Evolutionary conservation across 2,329 filamentous ascomycete genomes (phyloP).

Genomic region (Penicillium hesseltinei): DNA sequence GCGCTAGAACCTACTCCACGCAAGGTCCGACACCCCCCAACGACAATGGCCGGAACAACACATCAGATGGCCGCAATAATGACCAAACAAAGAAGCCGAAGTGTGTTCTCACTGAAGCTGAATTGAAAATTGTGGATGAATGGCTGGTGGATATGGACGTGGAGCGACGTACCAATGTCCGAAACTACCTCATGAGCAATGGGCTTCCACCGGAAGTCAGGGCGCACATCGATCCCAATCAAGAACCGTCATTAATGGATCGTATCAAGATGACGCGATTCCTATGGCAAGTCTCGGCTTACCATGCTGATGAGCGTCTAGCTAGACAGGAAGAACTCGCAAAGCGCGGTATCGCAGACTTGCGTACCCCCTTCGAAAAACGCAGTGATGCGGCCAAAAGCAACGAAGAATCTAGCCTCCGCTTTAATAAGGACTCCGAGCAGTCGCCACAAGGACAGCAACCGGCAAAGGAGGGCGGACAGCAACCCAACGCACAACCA

Average conservation of each 20-base stretch:
- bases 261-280: constrained; percentile 61
- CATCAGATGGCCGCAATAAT: constrained; percentile 36
- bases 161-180: constrained; percentile 56
- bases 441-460: constrained; percentile 30
- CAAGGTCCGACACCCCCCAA: constrained; percentile 47
- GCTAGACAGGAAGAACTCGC: constrained; percentile 28
- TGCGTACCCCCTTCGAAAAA: neutral
- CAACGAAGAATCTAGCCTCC: neutral
- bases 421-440: constrained; percentile 11
- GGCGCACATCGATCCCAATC: constrained; percentile 54
- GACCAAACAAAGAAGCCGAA: constrained; percentile 38
- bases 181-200: constrained; percentile 63
- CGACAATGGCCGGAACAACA: constrained; percentile 40
- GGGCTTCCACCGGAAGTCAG: constrained; percentile 70
- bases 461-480: constrained; percentile 20
- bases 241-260: constrained; percentile 54
- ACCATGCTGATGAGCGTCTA: neutral
- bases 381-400: neutral
- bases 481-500: constrained; percentile 20
- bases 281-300: constrained; percentile 55
- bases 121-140: constrained; percentile 58
- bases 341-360: neutral
- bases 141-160: constrained; percentile 57
- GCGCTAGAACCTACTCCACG: constrained; percentile 44
- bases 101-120: constrained; percentile 52